These are phyloP conservation scores for Cucumis sativus DNA, from an alignment of 306 rosid genomes.

Conservation along the genomic window Cucumber_9930_V3 NC_026657.2:5202001-5202500, in stretches of 20 bases:
- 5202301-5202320: constrained; percentile 27
- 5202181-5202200: constrained; percentile 11
- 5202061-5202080: not conserved
- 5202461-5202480: constrained; percentile 10
- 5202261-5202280: constrained; percentile 15
- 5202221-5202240: constrained; percentile 20
- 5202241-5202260: constrained; percentile 8
- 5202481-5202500: not conserved
- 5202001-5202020: no score
- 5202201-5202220: constrained; percentile 30
- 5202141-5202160: not conserved
- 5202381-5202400: constrained; percentile 51
- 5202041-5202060: not conserved
- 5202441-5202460: constrained; percentile 31
- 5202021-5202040: no score
- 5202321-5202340: constrained; percentile 21
- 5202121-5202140: not conserved
- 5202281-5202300: constrained; percentile 35
- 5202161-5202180: not conserved
- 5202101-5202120: not conserved
- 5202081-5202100: not conserved
- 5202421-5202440: constrained; percentile 44
- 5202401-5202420: constrained; percentile 25
- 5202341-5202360: constrained; percentile 37
- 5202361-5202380: constrained; percentile 32